Conservation (phyloP, 2,329 filamentous ascomycete species). For the Alternaria sp. region DNA sequence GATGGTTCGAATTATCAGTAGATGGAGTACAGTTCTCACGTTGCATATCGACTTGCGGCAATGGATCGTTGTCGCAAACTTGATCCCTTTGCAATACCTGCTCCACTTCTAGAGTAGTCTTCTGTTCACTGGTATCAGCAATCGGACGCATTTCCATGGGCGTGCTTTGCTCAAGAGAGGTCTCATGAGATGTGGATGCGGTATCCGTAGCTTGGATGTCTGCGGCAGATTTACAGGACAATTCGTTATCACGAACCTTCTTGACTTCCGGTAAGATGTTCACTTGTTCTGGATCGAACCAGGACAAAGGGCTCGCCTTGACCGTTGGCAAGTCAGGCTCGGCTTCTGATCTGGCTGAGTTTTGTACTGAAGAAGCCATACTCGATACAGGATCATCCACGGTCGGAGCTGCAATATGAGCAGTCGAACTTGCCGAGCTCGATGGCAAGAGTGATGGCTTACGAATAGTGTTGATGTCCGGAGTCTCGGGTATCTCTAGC, state of each 20-base stretch:
- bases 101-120: background rate
- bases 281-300: conserved; percentile 11
- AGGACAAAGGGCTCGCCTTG: background rate
- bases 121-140: background rate
- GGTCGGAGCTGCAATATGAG: background rate
- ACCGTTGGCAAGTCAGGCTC: background rate
- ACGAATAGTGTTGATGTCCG: conserved; percentile 6
- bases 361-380: background rate
- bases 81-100: background rate
- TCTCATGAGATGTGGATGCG: background rate
- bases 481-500: conserved; percentile 30
- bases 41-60: background rate
- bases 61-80: background rate
- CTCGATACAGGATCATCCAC: background rate
- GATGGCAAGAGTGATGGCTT: background rate
- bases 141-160: background rate
- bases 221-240: background rate
- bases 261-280: conserved; percentile 5
- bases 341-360: background rate
- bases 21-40: background rate
- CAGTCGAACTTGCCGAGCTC: background rate
- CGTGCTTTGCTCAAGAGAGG: background rate
- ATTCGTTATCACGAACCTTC: conserved; percentile 8
- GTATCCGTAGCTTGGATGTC: background rate
- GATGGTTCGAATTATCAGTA: background rate